Percentiles rank a stretch among this genome's conserved stretches.
These are phyloP conservation scores for Podaxis sp. DNA, from an alignment of 768 basidiomycete species.

Conservation along the genomic window DNA sequence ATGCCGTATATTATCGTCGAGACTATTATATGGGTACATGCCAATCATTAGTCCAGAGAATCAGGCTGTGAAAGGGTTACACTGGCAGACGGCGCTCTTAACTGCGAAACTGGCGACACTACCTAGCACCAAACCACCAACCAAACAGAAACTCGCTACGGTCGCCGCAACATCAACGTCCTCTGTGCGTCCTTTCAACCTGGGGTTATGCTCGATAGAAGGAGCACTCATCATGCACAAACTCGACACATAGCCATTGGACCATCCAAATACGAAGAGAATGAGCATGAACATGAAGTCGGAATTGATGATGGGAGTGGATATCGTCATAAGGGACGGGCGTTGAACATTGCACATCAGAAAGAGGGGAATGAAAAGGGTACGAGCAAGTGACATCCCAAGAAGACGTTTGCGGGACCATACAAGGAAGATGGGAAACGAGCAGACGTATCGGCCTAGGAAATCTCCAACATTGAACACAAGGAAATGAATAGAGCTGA, in stretches of 20 bases:
- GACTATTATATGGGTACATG: background rate
- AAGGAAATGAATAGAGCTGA: constrained; percentile 76
- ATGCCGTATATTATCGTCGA: background rate
- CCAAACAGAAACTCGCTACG: constrained; percentile 74
- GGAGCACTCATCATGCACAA: constrained; percentile 82
- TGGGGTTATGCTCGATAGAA: constrained; percentile 77
- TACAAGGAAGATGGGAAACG: constrained; percentile 61
- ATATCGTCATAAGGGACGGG: constrained; percentile 28
- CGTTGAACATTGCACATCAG: constrained; percentile 85
- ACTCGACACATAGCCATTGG: constrained; percentile 81
- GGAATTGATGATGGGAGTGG: constrained; percentile 64
- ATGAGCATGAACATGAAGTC: constrained; percentile 76
- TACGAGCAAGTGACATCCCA: constrained; percentile 63
- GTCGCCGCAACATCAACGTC: constrained; percentile 88
- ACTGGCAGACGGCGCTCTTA: constrained; percentile 61
- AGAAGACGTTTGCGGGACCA: constrained; percentile 71
- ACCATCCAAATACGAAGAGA: constrained; percentile 69
- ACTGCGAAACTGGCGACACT: constrained; percentile 84
- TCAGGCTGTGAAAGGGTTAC: constrained; percentile 64
- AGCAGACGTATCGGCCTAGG: constrained; percentile 65
- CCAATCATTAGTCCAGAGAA: background rate
- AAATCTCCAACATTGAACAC: constrained; percentile 76
- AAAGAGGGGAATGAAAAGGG: constrained; percentile 83
- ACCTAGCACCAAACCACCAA: constrained; percentile 73
- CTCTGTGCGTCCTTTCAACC: constrained; percentile 63